Base-by-base conservation (phyloP, 139 green algal genomes). In the Chlorella sp. region DNA sequence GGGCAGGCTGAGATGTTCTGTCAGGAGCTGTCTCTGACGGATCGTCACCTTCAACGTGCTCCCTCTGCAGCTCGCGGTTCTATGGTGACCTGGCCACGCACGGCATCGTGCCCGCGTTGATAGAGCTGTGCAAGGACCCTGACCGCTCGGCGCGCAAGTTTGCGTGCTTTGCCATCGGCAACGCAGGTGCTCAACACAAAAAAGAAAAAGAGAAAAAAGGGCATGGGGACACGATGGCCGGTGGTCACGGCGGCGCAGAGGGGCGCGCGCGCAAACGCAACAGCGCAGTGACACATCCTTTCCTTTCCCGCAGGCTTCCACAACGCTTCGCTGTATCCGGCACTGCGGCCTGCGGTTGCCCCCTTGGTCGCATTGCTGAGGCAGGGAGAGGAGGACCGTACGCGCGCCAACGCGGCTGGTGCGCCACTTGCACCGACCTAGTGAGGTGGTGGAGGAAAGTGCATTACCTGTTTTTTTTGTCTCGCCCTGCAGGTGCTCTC, bases 151-250 rank as follows among this genome's bases (percentile, higher is more conserved):
- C 90, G 14, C 91, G 96, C 81, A 99, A 98, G 84, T 98, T 98
- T 89, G 95, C 96, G 23, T 98, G 93, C 90, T 99, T 99, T 63
- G 96, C 96, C 5, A 95, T 99, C 60, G 93, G 94, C 69, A 96
- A 96, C 71, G 92, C 92, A 25, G 90, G 85, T 87, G 62, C 12
- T n/a, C n/a, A n/a, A n/a, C n/a, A n/a, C n/a, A n/a, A n/a, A n/a
- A n/a, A n/a, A n/a, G n/a, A n/a, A n/a, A n/a, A n/a, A n/a, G n/a
- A n/a, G n/a, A n/a, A n/a, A n/a, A n/a, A n/a, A n/a, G n/a, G n/a
- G n/a, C n/a, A n/a, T n/a, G n/a, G n/a, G n/a, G n/a, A n/a, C n/a
- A n/a, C n/a, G n/a, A n/a, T n/a, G n/a, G n/a, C n/a, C n/a, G n/a
- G n/a, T n/a, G n/a, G n/a, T n/a, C n/a, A n/a, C n/a, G n/a, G n/a